Evolutionary conservation across 2,329 filamentous ascomycete species (phyloP).

Genomic region (Paraphaeosphaeria sporulosa): DNA sequence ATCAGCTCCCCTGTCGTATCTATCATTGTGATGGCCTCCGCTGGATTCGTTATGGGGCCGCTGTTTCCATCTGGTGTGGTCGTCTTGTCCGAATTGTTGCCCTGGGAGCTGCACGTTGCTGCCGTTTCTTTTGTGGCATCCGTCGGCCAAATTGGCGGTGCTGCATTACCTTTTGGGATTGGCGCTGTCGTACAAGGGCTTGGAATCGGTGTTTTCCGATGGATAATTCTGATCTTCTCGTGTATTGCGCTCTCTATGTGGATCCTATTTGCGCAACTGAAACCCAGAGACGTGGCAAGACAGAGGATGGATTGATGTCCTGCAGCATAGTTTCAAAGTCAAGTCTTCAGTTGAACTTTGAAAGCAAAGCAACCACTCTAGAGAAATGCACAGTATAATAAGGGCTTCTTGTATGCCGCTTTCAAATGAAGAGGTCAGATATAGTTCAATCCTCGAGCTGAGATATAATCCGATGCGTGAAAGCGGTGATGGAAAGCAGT

Average conservation of each 20-base stretch:
- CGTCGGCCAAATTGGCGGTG: slow-evolving; percentile 55
- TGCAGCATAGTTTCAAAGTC: neutral
- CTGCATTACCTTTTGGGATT: slow-evolving; percentile 54
- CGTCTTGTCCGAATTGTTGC: slow-evolving; percentile 48
- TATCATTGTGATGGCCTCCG: slow-evolving; percentile 38
- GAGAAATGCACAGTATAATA: too few species aligned
- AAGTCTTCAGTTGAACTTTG: neutral
- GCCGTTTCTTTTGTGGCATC: slow-evolving; percentile 56
- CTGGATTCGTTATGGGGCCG: slow-evolving; percentile 53
- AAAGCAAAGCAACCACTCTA: too few species aligned
- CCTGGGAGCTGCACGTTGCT: slow-evolving; percentile 50
- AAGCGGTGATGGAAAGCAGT: too few species aligned
- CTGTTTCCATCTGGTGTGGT: slow-evolving; percentile 54
- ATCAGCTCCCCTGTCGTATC: slow-evolving; percentile 31
- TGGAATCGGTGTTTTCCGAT: slow-evolving; percentile 51
- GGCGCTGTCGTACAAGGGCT: slow-evolving; percentile 50
- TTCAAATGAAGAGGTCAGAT: too few species aligned
- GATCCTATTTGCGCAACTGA: slow-evolving; percentile 20
- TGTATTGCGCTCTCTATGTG: slow-evolving; percentile 32
- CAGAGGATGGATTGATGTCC: neutral
- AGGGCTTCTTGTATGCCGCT: too few species aligned
- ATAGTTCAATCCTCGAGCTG: too few species aligned
- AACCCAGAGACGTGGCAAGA: neutral
- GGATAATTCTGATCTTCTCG: slow-evolving; percentile 34
- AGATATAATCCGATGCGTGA: too few species aligned